These are phyloP conservation scores for Claviceps arundinis DNA, from an alignment of 2,329 filamentous ascomycete species.

Conservation along the genomic window DNA sequence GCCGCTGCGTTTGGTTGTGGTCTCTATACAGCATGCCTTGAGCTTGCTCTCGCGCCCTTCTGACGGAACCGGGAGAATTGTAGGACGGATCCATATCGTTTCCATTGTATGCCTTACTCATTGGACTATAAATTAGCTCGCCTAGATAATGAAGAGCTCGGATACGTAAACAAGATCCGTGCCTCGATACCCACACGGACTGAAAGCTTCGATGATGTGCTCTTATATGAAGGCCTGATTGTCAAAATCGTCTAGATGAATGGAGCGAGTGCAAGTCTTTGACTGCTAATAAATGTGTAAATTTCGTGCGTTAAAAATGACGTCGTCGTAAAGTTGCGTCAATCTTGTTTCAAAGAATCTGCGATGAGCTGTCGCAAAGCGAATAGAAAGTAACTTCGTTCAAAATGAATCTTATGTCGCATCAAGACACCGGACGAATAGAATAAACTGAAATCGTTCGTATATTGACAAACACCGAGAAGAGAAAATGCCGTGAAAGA, in stretches of 20 bases:
- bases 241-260: neutral
- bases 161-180: neutral
- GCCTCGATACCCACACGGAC: neutral
- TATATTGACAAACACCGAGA: neutral
- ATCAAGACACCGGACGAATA: neutral
- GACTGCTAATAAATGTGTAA: slow-evolving; percentile 2
- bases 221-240: neutral
- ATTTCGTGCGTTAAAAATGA: neutral
- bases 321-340: slow-evolving; percentile 2
- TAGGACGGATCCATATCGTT: slow-evolving; percentile 34
- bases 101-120: slow-evolving; percentile 44
- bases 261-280: neutral
- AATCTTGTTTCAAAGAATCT: slow-evolving; percentile 4
- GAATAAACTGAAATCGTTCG: neutral
- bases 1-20: slow-evolving; percentile 10
- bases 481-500: neutral
- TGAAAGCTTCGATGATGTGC: slow-evolving; percentile 4
- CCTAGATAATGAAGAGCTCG: neutral
- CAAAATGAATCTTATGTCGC: slow-evolving; percentile 1
- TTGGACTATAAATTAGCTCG: slow-evolving; percentile 21
- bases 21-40: slow-evolving; percentile 24
- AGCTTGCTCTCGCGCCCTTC: slow-evolving; percentile 40
- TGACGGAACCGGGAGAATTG: slow-evolving; percentile 34
- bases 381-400: neutral
- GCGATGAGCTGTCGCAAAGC: neutral